A percentile compares a stretch with the other conserved stretches of the same genome.
These are phyloP conservation scores for Herpetomonas samuelpessoai DNA, from an alignment of 208 protist genomes.

Conservation along the genomic window DNA sequence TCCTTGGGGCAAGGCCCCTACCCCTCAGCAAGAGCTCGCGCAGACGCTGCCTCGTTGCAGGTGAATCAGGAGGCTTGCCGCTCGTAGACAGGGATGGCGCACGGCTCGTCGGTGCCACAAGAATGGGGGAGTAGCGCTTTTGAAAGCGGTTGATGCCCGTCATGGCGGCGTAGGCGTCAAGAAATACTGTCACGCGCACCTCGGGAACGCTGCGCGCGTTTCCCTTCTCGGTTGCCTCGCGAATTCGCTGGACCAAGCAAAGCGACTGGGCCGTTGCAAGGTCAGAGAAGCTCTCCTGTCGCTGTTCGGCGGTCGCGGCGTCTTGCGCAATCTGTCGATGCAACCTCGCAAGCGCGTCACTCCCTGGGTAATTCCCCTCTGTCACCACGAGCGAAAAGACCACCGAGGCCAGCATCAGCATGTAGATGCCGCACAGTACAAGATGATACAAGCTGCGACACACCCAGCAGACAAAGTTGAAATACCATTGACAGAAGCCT, in stretches of 20 bases:
- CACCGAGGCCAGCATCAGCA: conserved; percentile 18
- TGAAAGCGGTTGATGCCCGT: conserved; percentile 51
- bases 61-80: not conserved
- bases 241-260: not conserved
- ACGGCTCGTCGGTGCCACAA: not conserved
- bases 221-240: not conserved
- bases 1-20: not conserved
- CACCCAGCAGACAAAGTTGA: not conserved
- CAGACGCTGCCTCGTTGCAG: too few species aligned
- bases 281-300: too few species aligned
- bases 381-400: conserved; percentile 34
- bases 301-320: conserved; percentile 2
- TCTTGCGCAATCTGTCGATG: conserved; percentile 21
- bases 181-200: conserved; percentile 27
- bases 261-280: conserved; percentile 9
- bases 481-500: too few species aligned
- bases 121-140: conserved; percentile 17
- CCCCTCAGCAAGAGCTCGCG: too few species aligned
- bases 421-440: conserved; percentile 4
- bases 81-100: too few species aligned
- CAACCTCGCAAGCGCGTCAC: conserved; percentile 19
- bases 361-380: conserved; percentile 37
- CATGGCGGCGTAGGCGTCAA: conserved; percentile 59
- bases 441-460: not conserved
- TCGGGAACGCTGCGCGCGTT: not conserved